Base-by-base conservation (phyloP, 2,329 filamentous ascomycete genomes). In the Aureobasidium mangrovei region DNA sequence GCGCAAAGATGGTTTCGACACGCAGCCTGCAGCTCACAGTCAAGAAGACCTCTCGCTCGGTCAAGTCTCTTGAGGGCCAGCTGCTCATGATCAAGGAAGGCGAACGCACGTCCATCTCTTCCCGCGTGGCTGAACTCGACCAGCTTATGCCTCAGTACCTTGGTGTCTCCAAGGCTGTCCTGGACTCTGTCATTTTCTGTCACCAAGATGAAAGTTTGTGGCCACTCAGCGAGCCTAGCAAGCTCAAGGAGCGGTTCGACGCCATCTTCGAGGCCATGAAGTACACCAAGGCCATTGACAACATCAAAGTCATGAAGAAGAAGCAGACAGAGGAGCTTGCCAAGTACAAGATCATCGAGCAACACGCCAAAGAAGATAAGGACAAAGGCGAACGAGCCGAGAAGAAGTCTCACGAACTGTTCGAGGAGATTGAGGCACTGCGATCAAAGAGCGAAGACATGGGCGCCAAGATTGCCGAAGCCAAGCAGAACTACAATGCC, bases 171-270 rank as follows among this genome's bases (percentile, higher is more conserved):
- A 84, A 85, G 54, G 91, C 93, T 9, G 84, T 98, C 54, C 78
- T 98, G 28, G 91, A 97, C 61, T 86, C 86, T 56, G 93, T 98
- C 67, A 96, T 98, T 61, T 98, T 98, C 72, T 98, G 93, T 68
- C 93, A 98, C 66, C 93, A 98, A 67, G 93, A 98, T 67, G 93
- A 98, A 61, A 96, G 91, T 28, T 72, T 97, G 29, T 98, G 93
- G 93, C 93, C 93, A 0, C 84, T 98, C 78, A 94, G 89, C 65
- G 88, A 95, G 64, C 89, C 93, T 0, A 75, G 81, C 0, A 82
- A 81, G 0, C 75, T 98, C 48, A 98, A 98, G 71, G 94, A 94
- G 69, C 86, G 84, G 51, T 98, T 98, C 57, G 93, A 98, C 65
- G 89, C 95, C 67, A 98, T 98, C 8, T 98, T 98, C 61, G 93